phyloP scores from a whole-genome alignment of 306 rosid species.

The Acacia confusa region DNA sequence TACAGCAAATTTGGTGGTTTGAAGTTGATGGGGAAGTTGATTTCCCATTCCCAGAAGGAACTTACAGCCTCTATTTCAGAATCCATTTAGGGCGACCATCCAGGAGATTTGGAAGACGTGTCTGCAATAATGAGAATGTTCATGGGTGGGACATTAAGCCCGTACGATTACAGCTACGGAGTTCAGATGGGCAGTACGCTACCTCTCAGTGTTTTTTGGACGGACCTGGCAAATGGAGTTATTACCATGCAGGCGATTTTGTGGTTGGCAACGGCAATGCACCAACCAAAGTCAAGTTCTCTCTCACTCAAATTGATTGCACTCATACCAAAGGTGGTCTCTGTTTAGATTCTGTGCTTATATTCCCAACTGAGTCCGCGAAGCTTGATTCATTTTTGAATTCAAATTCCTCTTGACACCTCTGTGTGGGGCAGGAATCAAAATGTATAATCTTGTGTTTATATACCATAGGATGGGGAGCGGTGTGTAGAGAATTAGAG shows the following conservation, averaged over 20 bases:
- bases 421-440: conserved; percentile 6
- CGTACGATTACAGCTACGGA: conserved; percentile 77
- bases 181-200: conserved; percentile 75
- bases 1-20: conserved; percentile 98
- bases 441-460: conserved; percentile 17
- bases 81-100: conserved; percentile 67
- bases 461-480: conserved; percentile 25
- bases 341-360: conserved; percentile 78
- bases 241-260: conserved; percentile 80
- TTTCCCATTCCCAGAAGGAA: conserved; percentile 86
- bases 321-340: conserved; percentile 97
- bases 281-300: conserved; percentile 67
- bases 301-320: conserved; percentile 96
- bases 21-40: conserved; percentile 92
- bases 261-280: conserved; percentile 56
- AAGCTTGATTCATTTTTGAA: conserved; percentile 60
- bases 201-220: conserved; percentile 63
- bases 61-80: conserved; percentile 78
- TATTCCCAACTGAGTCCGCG: conserved; percentile 59
- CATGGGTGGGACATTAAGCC: conserved; percentile 98
- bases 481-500: conserved; percentile 19
- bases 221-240: conserved; percentile 74
- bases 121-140: conserved; percentile 72
- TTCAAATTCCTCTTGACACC: conserved; percentile 33
- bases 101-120: conserved; percentile 69